phyloP scores from a whole-genome alignment of 371 early-diverging fungal genomes.

The Haplosporangium sp. region DNA sequence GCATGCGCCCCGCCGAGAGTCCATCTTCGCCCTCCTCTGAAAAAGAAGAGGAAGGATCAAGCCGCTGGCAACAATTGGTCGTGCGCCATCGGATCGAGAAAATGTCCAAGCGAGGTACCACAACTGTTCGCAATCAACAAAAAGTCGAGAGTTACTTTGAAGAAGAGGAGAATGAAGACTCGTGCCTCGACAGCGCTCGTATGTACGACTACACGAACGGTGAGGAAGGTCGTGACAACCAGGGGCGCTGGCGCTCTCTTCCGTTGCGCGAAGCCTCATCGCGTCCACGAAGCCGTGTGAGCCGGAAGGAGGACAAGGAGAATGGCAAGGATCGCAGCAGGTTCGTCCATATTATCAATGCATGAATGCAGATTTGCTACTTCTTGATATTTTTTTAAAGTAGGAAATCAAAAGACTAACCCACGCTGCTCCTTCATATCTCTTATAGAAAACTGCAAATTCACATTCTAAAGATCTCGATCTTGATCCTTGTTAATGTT shows the following conservation, averaged over 20 bases:
- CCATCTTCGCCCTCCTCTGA: neutral
- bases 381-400: too few species aligned
- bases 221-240: constrained; percentile 1
- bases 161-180: constrained; percentile 8
- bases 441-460: constrained; percentile 20
- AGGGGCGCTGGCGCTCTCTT: constrained; percentile 34
- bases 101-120: neutral
- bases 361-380: neutral
- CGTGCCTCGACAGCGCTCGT: constrained; percentile 5
- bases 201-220: constrained; percentile 5
- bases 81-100: constrained; percentile 16
- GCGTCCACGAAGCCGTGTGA: constrained; percentile 3
- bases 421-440: neutral
- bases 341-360: neutral
- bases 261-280: constrained; percentile 6
- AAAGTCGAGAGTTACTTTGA: constrained; percentile 7
- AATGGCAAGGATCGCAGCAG: constrained; percentile 13
- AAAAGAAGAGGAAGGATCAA: neutral
- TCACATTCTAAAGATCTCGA: constrained; percentile 21
- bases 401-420: neutral
- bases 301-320: constrained; percentile 8
- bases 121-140: neutral
- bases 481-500: constrained; percentile 30
- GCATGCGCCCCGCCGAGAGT: constrained; percentile 30
- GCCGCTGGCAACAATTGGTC: constrained; percentile 42